Evolutionary conservation across 768 basidiomycete genomes (phyloP), one percentile per base, ranked within the genome.

Genomic region (Stropharia rugosoannulata): DNA sequence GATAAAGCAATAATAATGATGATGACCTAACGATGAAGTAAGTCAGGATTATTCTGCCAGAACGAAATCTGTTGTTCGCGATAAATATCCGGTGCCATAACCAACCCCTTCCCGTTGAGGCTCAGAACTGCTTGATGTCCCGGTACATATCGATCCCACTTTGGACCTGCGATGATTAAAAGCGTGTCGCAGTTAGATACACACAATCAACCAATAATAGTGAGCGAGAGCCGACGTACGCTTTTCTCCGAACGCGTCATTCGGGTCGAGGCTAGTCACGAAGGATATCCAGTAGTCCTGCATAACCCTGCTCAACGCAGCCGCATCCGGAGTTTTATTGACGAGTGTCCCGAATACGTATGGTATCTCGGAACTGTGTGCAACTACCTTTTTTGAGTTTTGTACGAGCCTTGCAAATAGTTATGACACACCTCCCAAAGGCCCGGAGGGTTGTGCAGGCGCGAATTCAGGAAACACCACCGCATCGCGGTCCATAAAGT

Each of bases 401-500:
- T 39, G 22, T 44, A 27, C 32, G 5, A n/a, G 5, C 32, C 22
- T 35, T 11, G 46, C 10, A 19, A 19, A 2, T n/a, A 43, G 29
- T n/a, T 57, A 16, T 19, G 11, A 3, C 64, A 45, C 29, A 71
- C 72, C 63, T 59, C 72, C 73, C 5, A 66, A 16, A 15, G 50
- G 51, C 6, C 68, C 63, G 9, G 59, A 25, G 9, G 41, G 42
- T 2, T 40, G 50, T 15, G 63, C 54, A 18, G 68, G 64, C 1
- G 67, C 27, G 22, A 32, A 32, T 15, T 51, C 49, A 5, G 44
- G 54, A 3, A 51, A 16, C 19, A 38, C 44, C 8, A 50, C 47
- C 5, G 51, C 40, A 37, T 54, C 55, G n/a, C 49, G 72, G 37
- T 77, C 71, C 0, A 68, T 71, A 57, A 77, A 78, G 5, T 73